Conservation (phyloP, 2,329 filamentous ascomycete species). For the Epichloe brachyelytri region DNA sequence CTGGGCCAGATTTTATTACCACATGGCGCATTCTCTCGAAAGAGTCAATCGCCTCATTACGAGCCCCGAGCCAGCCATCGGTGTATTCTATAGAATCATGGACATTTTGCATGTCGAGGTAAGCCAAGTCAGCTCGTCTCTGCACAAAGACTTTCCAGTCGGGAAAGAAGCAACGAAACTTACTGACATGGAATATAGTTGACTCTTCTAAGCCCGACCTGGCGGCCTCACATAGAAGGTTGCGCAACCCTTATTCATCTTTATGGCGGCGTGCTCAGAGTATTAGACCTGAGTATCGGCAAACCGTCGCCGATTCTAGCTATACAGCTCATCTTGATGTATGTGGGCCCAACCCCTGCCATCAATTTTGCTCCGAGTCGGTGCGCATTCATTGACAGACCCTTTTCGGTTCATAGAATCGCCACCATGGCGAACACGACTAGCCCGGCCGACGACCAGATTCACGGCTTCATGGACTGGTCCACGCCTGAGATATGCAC, state of each 20-base stretch:
- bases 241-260: slow-evolving; percentile 2
- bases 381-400: neutral
- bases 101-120: slow-evolving; percentile 5
- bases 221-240: slow-evolving; percentile 3
- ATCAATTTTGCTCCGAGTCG: neutral
- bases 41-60: slow-evolving; percentile 1
- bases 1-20: slow-evolving; percentile 2
- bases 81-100: slow-evolving; percentile 5
- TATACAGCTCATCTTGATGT: slow-evolving; percentile 5
- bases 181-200: neutral
- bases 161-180: too few species aligned
- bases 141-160: too few species aligned
- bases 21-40: slow-evolving; percentile 3
- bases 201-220: slow-evolving; percentile 2
- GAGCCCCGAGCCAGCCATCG: neutral
- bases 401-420: neutral
- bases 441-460: slow-evolving; percentile 3
- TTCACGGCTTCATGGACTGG: slow-evolving; percentile 1
- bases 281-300: slow-evolving; percentile 2
- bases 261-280: slow-evolving; percentile 1
- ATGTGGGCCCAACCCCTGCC: neutral
- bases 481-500: neutral
- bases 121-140: neutral
- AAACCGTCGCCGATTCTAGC: slow-evolving; percentile 3
- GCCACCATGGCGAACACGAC: slow-evolving; percentile 4